Evolutionary conservation across 495 filamentous ascomycete genomes (phyloP).

Genomic region (Trichoderma reesei): DNA sequence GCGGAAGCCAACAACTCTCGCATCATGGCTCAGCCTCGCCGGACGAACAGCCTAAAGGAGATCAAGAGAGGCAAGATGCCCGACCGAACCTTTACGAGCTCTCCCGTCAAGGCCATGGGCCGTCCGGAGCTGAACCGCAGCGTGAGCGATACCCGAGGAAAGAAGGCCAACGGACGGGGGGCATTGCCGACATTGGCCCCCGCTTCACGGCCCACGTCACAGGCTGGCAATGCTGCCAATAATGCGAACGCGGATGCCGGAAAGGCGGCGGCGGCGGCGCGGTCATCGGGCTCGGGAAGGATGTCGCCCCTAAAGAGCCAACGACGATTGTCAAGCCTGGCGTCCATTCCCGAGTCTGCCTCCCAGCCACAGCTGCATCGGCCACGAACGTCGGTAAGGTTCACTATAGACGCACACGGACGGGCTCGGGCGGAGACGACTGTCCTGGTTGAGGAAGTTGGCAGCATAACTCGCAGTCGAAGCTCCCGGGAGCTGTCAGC

Average conservation of each 20-base stretch:
- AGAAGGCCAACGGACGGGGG: conserved; percentile 24
- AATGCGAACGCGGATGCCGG: conserved; percentile 12
- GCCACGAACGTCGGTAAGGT: conserved; percentile 49
- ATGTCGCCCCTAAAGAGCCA: conserved; percentile 43
- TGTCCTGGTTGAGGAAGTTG: conserved; percentile 31
- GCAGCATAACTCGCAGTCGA: conserved; percentile 13
- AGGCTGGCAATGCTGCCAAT: conserved; percentile 16
- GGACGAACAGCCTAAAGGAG: conserved; percentile 36
- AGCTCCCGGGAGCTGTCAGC: conserved; percentile 14
- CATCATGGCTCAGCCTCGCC: conserved; percentile 27
- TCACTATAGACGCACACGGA: conserved; percentile 63
- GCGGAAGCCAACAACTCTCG: conserved; percentile 16
- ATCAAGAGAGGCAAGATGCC: conserved; percentile 21
- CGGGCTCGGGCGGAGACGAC: conserved; percentile 63
- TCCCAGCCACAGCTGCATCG: conserved; percentile 19
- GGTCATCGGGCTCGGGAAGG: conserved; percentile 35
- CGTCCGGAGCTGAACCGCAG: conserved; percentile 53
- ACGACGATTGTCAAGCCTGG: conserved; percentile 34
- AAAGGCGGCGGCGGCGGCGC: conserved; percentile 7
- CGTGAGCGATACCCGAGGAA: conserved; percentile 41
- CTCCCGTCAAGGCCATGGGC: conserved; percentile 38
- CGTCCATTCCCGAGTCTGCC: conserved; percentile 41
- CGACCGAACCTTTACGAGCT: conserved; percentile 40
- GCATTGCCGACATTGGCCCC: conserved; percentile 30
- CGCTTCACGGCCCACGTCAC: conserved; percentile 16